Conservation (phyloP, 352 stramenopile genomes). For the Peronospora farinosa region DNA sequence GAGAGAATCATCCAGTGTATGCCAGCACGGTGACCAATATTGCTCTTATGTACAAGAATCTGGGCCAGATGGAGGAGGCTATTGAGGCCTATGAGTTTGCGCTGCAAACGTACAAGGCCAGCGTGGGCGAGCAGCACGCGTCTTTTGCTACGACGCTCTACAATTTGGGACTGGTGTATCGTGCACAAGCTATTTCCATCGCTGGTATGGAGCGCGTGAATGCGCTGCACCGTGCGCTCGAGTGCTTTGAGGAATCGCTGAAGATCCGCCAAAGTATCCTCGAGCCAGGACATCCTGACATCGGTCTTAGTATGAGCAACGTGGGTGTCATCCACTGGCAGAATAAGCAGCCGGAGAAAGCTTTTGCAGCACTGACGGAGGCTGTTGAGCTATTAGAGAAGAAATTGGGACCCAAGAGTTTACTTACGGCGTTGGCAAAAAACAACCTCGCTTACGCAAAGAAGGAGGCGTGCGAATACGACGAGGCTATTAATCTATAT, state of each 20-base stretch:
- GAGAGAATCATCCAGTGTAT: slow-evolving; percentile 71
- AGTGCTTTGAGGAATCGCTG: slow-evolving; percentile 76
- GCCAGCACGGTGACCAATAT: slow-evolving; percentile 84
- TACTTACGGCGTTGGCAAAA: slow-evolving; percentile 69
- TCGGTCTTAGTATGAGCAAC: slow-evolving; percentile 78
- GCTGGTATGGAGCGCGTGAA: slow-evolving; percentile 64
- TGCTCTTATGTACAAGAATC: slow-evolving; percentile 84
- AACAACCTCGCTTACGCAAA: slow-evolving; percentile 80
- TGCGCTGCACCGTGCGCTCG: slow-evolving; percentile 54
- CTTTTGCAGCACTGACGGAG: slow-evolving; percentile 52
- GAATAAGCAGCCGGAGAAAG: slow-evolving; percentile 71
- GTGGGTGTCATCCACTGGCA: slow-evolving; percentile 77
- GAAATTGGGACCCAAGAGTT: slow-evolving; percentile 49
- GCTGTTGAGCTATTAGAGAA: slow-evolving; percentile 53
- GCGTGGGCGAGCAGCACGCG: slow-evolving; percentile 71
- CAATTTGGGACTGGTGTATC: slow-evolving; percentile 76
- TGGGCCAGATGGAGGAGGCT: slow-evolving; percentile 65
- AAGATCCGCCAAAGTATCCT: slow-evolving; percentile 67
- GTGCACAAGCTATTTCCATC: slow-evolving; percentile 45
- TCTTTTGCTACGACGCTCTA: slow-evolving; percentile 81
- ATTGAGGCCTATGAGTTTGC: slow-evolving; percentile 79
- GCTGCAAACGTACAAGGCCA: slow-evolving; percentile 74
- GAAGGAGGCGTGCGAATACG: slow-evolving; percentile 70
- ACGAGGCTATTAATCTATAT: slow-evolving; percentile 62
- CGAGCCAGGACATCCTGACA: slow-evolving; percentile 68